A percentile compares a stretch with the other conserved stretches of the same genome.
These are phyloP conservation scores for Starmerella floricola DNA, from an alignment of 805 yeast species.

Conservation along the genomic window DNA sequence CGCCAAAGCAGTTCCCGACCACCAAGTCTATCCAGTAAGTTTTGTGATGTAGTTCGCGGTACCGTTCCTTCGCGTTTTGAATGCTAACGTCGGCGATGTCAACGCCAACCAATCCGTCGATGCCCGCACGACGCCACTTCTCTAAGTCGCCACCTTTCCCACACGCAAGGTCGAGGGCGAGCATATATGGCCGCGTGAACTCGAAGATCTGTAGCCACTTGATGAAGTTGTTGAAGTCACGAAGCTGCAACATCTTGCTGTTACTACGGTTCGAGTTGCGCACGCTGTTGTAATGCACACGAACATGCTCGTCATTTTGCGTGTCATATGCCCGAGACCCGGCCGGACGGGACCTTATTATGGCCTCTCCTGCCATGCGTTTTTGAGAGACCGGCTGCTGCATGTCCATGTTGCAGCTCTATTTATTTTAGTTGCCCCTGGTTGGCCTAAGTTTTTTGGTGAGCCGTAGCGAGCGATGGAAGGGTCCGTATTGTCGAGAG, in stretches of 20 bases:
- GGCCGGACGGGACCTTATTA: not conserved
- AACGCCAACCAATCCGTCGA: conserved; percentile 72
- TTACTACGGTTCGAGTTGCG: conserved; percentile 58
- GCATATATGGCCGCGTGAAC: conserved; percentile 42
- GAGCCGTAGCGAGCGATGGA: no score
- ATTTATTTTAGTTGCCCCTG: no score
- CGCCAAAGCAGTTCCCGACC: conserved; percentile 83
- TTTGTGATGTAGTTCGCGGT: conserved; percentile 40
- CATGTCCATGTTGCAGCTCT: no score
- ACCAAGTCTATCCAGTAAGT: conserved; percentile 69
- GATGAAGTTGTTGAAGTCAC: conserved; percentile 85
- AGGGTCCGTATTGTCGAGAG: no score
- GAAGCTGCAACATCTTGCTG: conserved; percentile 73
- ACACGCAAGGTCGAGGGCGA: conserved; percentile 79
- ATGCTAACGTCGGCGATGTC: conserved; percentile 87
- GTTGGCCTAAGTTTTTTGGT: no score
- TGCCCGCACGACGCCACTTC: conserved; percentile 68
- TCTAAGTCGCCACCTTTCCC: conserved; percentile 97
- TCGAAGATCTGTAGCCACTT: conserved; percentile 75
- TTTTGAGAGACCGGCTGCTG: no score
- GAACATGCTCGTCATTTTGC: conserved; percentile 38
- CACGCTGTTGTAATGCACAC: conserved; percentile 76
- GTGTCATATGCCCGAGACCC: not conserved
- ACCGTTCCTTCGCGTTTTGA: conserved; percentile 70
- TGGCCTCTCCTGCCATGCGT: not conserved